These are phyloP conservation scores for Angomonas deanei DNA, from an alignment of 208 protist genomes.

Conservation along the genomic window DNA sequence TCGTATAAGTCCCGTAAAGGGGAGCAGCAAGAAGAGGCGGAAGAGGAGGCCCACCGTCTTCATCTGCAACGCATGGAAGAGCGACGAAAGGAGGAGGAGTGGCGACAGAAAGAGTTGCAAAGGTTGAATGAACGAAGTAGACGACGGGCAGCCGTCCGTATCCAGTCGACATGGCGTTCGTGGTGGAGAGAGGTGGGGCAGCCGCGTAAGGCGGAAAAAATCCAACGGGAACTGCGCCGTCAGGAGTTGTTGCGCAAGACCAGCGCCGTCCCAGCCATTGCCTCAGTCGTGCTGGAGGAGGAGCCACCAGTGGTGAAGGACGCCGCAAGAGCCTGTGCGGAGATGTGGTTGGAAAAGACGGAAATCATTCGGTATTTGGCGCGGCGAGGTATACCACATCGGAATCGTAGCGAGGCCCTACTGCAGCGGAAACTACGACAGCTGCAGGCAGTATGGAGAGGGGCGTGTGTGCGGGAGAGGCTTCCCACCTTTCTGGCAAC, in stretches of 20 bases:
- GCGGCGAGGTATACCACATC: constrained; percentile 10
- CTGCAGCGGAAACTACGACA: not conserved
- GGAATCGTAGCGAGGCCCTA: not conserved
- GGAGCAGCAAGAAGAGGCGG: not conserved
- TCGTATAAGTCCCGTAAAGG: too few relatives aligned
- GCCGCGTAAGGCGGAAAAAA: constrained; percentile 34
- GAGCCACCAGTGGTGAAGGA: constrained; percentile 1
- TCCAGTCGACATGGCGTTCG: constrained; percentile 53
- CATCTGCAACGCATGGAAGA: not conserved
- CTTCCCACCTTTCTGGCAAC: constrained; percentile 4
- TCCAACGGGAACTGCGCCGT: constrained; percentile 41
- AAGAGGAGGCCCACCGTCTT: not conserved
- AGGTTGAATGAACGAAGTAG: constrained; percentile 29
- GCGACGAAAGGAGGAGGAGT: too few relatives aligned
- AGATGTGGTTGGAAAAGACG: constrained; percentile 43
- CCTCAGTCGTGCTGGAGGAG: too few relatives aligned
- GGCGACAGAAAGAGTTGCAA: constrained; percentile 20
- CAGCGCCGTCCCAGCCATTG: not conserved
- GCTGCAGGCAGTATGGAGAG: not conserved
- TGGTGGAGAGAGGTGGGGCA: constrained; percentile 65
- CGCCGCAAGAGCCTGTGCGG: constrained; percentile 28
- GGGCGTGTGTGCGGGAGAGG: constrained; percentile 1
- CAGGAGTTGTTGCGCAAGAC: constrained; percentile 15
- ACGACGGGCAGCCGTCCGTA: constrained; percentile 27
- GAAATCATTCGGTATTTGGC: constrained; percentile 35